phyloP scores from a whole-genome alignment of 1,284 basidiomycete species.

The Dichomitus squalens region DNA sequence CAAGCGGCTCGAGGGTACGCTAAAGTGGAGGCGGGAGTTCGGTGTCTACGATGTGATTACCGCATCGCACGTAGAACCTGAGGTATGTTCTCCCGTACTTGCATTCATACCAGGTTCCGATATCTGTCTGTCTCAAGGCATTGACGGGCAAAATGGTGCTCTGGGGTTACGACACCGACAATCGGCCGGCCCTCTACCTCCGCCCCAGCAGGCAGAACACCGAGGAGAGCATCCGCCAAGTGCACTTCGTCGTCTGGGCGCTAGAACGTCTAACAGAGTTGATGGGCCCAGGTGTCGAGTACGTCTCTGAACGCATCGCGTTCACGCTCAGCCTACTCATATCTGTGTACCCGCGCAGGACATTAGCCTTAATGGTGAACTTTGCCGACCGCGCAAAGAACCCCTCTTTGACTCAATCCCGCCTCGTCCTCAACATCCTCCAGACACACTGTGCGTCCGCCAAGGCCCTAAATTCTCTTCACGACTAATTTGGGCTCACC shows the following conservation, averaged over 20 bases:
- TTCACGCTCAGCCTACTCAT: neutral
- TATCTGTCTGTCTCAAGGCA: constrained; percentile 53
- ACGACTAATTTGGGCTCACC: neutral
- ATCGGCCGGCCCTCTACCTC: constrained; percentile 78
- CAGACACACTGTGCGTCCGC: constrained; percentile 73
- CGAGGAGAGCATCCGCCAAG: constrained; percentile 69
- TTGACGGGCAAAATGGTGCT: constrained; percentile 75
- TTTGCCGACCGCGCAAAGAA: constrained; percentile 81
- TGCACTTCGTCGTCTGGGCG: constrained; percentile 77
- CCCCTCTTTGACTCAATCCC: constrained; percentile 66
- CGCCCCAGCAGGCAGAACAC: constrained; percentile 86
- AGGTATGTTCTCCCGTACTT: constrained; percentile 43
- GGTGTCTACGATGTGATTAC: constrained; percentile 64
- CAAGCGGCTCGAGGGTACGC: constrained; percentile 64
- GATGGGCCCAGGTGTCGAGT: constrained; percentile 80
- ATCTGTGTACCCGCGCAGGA: constrained; percentile 38
- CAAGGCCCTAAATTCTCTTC: neutral
- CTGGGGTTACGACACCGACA: constrained; percentile 73
- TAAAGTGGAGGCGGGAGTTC: constrained; percentile 76
- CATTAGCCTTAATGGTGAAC: constrained; percentile 79
- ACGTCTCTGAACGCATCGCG: constrained; percentile 29
- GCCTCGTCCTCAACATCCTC: constrained; percentile 73
- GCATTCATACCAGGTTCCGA: no score
- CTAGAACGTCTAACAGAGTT: constrained; percentile 73
- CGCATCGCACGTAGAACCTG: constrained; percentile 65